A percentile compares a stretch with the other conserved stretches of the same genome.
Evolutionary conservation across 192 early-diverging fungal species (phyloP).

Genomic region (Gorgonomyces haynaldii): DNA sequence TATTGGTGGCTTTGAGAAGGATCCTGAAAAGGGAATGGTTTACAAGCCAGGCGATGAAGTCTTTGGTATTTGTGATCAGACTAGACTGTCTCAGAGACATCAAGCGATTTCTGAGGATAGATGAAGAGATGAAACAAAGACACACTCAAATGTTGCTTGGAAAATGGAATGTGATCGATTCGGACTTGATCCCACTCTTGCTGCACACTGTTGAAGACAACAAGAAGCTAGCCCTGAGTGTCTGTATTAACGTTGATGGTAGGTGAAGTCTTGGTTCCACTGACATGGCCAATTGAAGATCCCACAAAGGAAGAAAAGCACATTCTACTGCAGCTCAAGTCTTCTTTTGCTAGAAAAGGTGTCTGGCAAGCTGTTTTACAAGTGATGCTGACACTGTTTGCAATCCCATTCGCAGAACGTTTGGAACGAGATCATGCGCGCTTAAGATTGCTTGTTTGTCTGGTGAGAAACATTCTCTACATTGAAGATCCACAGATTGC

Average conservation of each 20-base stretch:
- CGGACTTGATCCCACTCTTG: conserved; percentile 66
- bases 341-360: conserved; percentile 45
- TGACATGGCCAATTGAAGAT: conserved; percentile 74
- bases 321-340: conserved; percentile 60
- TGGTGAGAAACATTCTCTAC: conserved; percentile 2
- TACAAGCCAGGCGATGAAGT: conserved; percentile 79
- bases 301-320: conserved; percentile 27
- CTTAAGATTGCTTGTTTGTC: background rate
- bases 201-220: background rate
- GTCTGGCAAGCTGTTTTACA: conserved; percentile 40
- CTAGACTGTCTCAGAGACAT: conserved; percentile 77
- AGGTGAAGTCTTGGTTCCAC: conserved; percentile 76
- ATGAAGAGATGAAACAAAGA: conserved; percentile 54
- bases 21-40: too few species aligned
- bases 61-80: conserved; percentile 38
- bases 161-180: conserved; percentile 61
- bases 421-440: conserved; percentile 1
- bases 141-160: conserved; percentile 52
- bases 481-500: conserved; percentile 8
- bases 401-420: conserved; percentile 19
- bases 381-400: conserved; percentile 37
- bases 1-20: conserved; percentile 62
- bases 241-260: conserved; percentile 11
- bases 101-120: conserved; percentile 69
- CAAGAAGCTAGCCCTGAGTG: background rate